Evolutionary conservation across 306 rosid species (phyloP).

Genomic region (Parietaria judaica): DNA sequence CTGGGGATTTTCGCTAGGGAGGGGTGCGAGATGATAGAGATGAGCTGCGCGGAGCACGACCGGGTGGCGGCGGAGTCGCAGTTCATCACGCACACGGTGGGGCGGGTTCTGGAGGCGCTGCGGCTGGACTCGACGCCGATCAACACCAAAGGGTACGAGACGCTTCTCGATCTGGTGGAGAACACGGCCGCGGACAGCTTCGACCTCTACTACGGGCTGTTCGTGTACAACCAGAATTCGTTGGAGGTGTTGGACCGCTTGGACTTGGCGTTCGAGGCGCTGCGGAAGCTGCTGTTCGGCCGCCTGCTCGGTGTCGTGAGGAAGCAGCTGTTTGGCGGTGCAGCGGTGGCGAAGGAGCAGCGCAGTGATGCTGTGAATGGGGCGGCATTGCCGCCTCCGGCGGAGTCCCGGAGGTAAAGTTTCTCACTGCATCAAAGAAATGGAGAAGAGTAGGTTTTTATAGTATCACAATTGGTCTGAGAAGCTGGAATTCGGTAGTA

Average conservation of each 20-base stretch:
- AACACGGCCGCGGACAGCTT: conserved; percentile 62
- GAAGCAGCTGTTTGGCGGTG: too few species aligned
- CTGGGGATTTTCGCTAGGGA: conserved; percentile 48
- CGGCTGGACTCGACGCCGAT: conserved; percentile 63
- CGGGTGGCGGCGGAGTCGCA: conserved; percentile 57
- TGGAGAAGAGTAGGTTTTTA: too few species aligned
- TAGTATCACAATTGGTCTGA: too few species aligned
- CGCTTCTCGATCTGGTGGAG: conserved; percentile 61
- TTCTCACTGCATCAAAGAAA: too few species aligned
- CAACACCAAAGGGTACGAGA: conserved; percentile 71
- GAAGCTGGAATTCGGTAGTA: too few species aligned
- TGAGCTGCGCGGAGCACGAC: conserved; percentile 69
- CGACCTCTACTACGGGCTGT: conserved; percentile 73
- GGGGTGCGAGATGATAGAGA: conserved; percentile 79
- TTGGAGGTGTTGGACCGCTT: conserved; percentile 58
- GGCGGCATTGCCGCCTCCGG: not conserved
- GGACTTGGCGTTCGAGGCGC: conserved; percentile 67
- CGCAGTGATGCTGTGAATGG: conserved; percentile 18
- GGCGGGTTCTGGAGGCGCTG: conserved; percentile 59
- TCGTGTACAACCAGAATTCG: conserved; percentile 63
- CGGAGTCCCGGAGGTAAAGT: too few species aligned
- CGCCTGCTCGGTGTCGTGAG: conserved; percentile 36
- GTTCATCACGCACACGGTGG: conserved; percentile 68
- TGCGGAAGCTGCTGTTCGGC: conserved; percentile 58
- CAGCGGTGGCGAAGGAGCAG: conserved; percentile 8